These are phyloP conservation scores for Cicer pinnatifidum DNA, from an alignment of 306 rosid species.

Conservation along the genomic window DNA sequence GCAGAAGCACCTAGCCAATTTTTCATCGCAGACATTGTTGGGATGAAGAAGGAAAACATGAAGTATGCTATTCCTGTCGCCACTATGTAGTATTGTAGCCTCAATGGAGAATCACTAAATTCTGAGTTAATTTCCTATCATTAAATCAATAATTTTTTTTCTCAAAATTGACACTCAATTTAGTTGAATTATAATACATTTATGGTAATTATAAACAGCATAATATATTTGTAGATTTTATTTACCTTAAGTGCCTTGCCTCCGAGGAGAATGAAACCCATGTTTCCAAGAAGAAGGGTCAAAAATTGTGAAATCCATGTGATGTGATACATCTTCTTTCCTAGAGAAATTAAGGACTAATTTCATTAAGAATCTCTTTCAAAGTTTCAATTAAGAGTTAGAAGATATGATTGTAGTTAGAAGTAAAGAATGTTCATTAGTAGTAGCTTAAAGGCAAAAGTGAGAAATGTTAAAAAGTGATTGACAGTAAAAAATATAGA, in stretches of 20 bases:
- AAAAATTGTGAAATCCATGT: conserved; percentile 62
- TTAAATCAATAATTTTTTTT: background rate
- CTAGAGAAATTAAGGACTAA: conserved; percentile 28
- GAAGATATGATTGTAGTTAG: background rate
- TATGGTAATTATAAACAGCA: no score
- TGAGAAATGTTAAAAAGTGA: background rate
- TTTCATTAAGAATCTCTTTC: background rate
- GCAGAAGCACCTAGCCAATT: conserved; percentile 56
- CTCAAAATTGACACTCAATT: background rate
- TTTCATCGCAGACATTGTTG: conserved; percentile 64
- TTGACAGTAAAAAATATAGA: no score
- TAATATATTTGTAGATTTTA: background rate
- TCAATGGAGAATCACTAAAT: conserved; percentile 54
- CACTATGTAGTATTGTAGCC: conserved; percentile 60
- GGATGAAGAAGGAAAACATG: conserved; percentile 52
- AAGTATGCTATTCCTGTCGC: conserved; percentile 58
- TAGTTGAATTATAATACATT: background rate
- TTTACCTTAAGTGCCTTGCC: conserved; percentile 66
- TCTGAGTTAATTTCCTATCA: conserved; percentile 60
- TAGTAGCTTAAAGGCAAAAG: background rate
- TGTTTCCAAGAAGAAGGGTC: conserved; percentile 60
- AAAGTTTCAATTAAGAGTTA: background rate
- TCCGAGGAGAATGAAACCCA: conserved; percentile 67
- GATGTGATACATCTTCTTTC: conserved; percentile 52
- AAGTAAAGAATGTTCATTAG: background rate